Base-by-base conservation (phyloP, 352 stramenopile species). In the Phytophthora lateralis region DNA sequence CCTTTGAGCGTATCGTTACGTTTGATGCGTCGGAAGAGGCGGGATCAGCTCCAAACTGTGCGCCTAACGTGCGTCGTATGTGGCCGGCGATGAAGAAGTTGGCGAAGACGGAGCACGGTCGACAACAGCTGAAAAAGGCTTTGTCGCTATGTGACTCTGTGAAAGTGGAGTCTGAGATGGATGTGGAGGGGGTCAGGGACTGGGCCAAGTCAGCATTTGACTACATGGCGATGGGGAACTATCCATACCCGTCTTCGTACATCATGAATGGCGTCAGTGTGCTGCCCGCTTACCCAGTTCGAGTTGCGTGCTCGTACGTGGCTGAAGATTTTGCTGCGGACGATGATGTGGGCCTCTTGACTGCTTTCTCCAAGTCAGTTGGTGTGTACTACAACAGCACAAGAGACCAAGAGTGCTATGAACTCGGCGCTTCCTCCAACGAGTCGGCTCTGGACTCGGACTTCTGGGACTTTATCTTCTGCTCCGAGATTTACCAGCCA, bases 201-300 rank as follows among this genome's bases (percentile, higher is more conserved):
- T 91, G 77, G 80, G 69, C 73, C 43, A 87, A 88, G 56, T 82
- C 73, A 7, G 85, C 89, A 7, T 98, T 91, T 55, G 95, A 95
- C 74, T 94, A 90, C 74, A 80, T 99, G 78, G 93, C 94, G 14
- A 98, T 98, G 90, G 96, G 95, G 30, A 97, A 98, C 73, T 99
- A 97, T 71, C 97, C 97, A 8, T 99, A 98, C 75, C 86, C 94
- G 20, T 97, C 89, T n/a, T 84, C 79, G 10, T 99, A 98, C 75
- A 97, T 99, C 60, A 85, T 94, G 66, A 96, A 96, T 38, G 90
- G 89, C 24, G 50, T 74, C 38, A 88, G 77, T 44, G 71, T 87
- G n/a, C 65, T 98, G 38, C 95, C 93, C 1, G 76, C 95, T 11
- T 98, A 88, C 74, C 95, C 95, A 6, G 68, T 98, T 37, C 91